Conservation (phyloP, 2,329 filamentous ascomycete genomes). For the Claviceps pusilla region DNA sequence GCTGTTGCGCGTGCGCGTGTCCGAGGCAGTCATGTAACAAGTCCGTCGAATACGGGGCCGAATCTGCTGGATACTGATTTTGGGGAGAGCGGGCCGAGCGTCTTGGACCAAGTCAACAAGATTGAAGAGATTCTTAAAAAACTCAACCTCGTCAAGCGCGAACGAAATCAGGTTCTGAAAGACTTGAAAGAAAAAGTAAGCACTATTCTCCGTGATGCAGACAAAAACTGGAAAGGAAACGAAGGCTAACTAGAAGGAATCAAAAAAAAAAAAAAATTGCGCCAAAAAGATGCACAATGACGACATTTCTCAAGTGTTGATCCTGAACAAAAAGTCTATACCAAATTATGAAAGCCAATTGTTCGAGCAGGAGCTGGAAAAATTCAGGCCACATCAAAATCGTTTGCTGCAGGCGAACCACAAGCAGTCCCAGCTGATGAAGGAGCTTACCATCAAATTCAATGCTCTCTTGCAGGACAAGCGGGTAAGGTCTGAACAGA, state of each 20-base stretch:
- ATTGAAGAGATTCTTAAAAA: conserved; percentile 88
- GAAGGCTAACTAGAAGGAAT: background rate
- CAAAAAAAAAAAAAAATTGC: too few relatives aligned
- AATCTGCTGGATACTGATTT: conserved; percentile 89
- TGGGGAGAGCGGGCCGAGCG: conserved; percentile 61
- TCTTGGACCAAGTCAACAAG: conserved; percentile 74
- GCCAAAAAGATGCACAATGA: conserved; percentile 67
- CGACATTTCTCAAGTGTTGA: conserved; percentile 93
- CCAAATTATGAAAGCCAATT: conserved; percentile 81
- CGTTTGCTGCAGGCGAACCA: conserved; percentile 85
- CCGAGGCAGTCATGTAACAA: conserved; percentile 45
- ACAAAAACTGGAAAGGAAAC: background rate
- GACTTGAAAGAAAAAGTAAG: conserved; percentile 92
- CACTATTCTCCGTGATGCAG: too few relatives aligned
- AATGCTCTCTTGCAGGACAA: conserved; percentile 85
- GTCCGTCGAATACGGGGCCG: conserved; percentile 48
- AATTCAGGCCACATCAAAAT: conserved; percentile 86
- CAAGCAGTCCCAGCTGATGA: conserved; percentile 87
- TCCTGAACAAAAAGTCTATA: conserved; percentile 94
- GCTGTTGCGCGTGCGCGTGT: conserved; percentile 67
- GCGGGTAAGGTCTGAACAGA: conserved; percentile 82
- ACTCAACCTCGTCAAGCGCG: conserved; percentile 79
- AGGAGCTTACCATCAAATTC: conserved; percentile 79
- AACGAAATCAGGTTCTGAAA: conserved; percentile 81
- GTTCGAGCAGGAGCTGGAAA: conserved; percentile 93